phyloP scores from a whole-genome alignment of 2,329 filamentous ascomycete genomes.

The Onygenales sp. region DNA sequence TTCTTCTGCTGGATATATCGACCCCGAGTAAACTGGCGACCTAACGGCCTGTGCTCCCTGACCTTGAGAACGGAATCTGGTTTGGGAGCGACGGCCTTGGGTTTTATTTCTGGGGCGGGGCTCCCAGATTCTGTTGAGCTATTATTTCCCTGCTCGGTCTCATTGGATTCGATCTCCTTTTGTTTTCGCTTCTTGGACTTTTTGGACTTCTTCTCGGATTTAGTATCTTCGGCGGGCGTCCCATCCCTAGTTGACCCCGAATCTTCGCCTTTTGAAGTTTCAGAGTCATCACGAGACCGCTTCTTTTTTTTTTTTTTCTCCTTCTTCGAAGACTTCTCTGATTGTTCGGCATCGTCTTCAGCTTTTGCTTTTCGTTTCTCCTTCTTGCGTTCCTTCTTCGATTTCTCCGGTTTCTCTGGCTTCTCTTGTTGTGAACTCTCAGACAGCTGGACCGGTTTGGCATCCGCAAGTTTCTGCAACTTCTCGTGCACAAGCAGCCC shows the following conservation, averaged over 20 bases:
- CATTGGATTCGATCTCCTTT: constrained; percentile 18
- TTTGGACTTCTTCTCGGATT: constrained; percentile 20
- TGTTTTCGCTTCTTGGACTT: constrained; percentile 20
- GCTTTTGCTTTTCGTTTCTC: constrained; percentile 20
- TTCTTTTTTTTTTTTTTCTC: constrained; percentile 23
- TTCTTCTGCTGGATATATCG: constrained; percentile 84
- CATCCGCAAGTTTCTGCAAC: constrained; percentile 25
- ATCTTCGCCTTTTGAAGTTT: neutral
- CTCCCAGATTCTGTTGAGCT: neutral
- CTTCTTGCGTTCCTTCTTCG: constrained; percentile 20
- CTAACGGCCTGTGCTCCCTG: constrained; percentile 37
- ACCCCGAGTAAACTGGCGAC: constrained; percentile 64
- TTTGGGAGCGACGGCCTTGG: constrained; percentile 35
- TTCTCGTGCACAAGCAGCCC: constrained; percentile 59
- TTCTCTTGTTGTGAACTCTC: constrained; percentile 24
- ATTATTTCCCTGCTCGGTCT: constrained; percentile 14
- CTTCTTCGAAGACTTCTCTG: constrained; percentile 21
- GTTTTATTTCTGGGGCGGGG: constrained; percentile 24
- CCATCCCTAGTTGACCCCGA: neutral
- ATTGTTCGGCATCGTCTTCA: constrained; percentile 22
- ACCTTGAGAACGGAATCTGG: constrained; percentile 38
- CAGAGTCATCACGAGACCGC: constrained; percentile 2
- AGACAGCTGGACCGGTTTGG: constrained; percentile 41
- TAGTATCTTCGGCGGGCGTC: constrained; percentile 16
- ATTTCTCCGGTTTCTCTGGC: constrained; percentile 19